Evolutionary conservation across 768 basidiomycete species (phyloP).

Genomic region (Auriscalpium vulgare): DNA sequence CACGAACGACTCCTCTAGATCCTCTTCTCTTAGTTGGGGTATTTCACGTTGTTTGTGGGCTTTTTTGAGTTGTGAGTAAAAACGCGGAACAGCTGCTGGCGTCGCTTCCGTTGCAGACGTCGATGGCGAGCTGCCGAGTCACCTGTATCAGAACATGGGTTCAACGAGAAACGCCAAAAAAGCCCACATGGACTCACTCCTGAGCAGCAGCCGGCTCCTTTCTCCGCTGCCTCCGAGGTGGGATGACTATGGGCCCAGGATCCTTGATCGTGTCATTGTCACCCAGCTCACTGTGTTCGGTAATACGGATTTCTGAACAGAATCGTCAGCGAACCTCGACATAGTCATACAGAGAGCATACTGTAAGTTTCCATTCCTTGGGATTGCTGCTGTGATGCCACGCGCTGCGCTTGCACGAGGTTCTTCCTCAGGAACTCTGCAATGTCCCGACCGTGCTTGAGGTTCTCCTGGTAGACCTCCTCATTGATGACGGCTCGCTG

Average conservation of each 20-base stretch:
- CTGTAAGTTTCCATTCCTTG: conserved; percentile 48
- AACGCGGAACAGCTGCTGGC: conserved; percentile 23
- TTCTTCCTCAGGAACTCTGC: conserved; percentile 72
- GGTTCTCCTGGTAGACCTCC: conserved; percentile 42
- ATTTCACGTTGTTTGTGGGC: conserved; percentile 55
- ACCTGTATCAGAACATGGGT: conserved; percentile 13
- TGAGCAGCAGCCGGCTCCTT: neutral
- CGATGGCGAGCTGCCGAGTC: conserved; percentile 16
- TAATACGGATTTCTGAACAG: conserved; percentile 59
- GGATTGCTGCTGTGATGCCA: conserved; percentile 25
- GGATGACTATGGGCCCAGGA: conserved; percentile 37
- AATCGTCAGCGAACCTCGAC: neutral
- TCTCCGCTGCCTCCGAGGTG: conserved; percentile 33
- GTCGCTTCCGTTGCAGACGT: conserved; percentile 5
- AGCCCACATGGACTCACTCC: conserved; percentile 6
- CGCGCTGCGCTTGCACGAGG: conserved; percentile 70
- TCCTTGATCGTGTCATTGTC: conserved; percentile 74
- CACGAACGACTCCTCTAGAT: conserved; percentile 84
- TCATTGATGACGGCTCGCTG: conserved; percentile 36
- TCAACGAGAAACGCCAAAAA: neutral
- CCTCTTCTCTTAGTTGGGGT: conserved; percentile 67
- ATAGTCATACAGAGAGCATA: conserved; percentile 24
- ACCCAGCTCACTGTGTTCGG: conserved; percentile 78
- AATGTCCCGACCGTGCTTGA: conserved; percentile 58
- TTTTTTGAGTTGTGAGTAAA: conserved; percentile 66